Evolutionary conservation across 176 grass and related monocot genomes (phyloP), one percentile per base, ranked within the genome.

Genomic region (Aechmea fasciata): DNA sequence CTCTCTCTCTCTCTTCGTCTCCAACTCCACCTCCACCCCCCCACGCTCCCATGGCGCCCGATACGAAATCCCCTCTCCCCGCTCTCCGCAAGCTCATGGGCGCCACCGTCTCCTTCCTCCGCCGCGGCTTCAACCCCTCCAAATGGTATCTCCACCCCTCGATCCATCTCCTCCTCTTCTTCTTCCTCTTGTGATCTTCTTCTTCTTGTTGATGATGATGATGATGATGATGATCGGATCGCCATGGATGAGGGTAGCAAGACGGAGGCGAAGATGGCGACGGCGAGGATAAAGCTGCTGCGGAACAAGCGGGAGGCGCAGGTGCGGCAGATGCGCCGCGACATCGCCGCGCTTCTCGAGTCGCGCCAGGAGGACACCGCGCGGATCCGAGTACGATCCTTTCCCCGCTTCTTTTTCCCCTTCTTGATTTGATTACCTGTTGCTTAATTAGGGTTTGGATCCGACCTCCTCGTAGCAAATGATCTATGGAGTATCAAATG

Each of bases 231-330:
- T 41, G 33, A 41, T 41, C 10, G 13, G 54, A 59, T 59, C 67
- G 52, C 24, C 13, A 1, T 13, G 50, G 59, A 52, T 1, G 48
- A 54, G 66, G 17, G 81, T 79, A 96, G 91, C 74, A 96, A 96
- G 80, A 84, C 91, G 71, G 91, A 96, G 85, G 91, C 91, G 65
- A 69, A 88, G 65, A 90, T 90, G 91, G 91, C 84, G 28, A 75
- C 82, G 51, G 91, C 91, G 53, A 73, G 91, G 84, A 96, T 96
- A 72, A 91, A 96, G 80, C 82, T 96, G 70, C 82, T 96, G 63
- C 77, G 79, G 77, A 85, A 96, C 71, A 78, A 85, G 49, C 80
- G 91, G 23, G 84, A 88, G 67, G 82, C 81, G 81, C 87, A 87
- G 84, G 83, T 96, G 68, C 79, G 81, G 33, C 85, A 88, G 82